Percentiles rank a stretch among this genome's conserved stretches.
Evolutionary conservation across 345 rosid species (phyloP).

Genomic region (Erodium maritimum): DNA sequence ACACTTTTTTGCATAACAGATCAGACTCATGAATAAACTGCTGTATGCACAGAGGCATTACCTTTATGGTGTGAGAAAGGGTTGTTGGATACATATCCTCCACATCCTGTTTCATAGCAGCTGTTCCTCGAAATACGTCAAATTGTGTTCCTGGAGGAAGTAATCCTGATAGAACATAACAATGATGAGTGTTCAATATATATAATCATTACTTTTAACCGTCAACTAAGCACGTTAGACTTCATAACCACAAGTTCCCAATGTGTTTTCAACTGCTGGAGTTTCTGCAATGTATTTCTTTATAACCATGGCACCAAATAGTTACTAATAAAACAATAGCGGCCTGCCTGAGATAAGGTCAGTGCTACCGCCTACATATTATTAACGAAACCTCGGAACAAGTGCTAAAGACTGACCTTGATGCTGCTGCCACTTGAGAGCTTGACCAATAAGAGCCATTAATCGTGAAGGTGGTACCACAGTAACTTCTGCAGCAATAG

Average conservation of each 20-base stretch:
- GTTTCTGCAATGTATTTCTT: neutral
- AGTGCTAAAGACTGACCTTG: slow-evolving; percentile 43
- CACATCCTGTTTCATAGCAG: slow-evolving; percentile 96
- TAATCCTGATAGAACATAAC: slow-evolving; percentile 38
- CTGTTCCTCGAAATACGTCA: slow-evolving; percentile 90
- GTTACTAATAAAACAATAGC: neutral
- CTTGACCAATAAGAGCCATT: slow-evolving; percentile 97
- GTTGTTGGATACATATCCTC: slow-evolving; percentile 81
- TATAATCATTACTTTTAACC: neutral
- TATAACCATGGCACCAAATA: neutral
- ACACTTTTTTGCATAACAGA: neutral
- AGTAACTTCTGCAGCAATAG: slow-evolving; percentile 79
- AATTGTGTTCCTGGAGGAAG: slow-evolving; percentile 98
- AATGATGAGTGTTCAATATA: neutral
- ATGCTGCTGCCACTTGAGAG: slow-evolving; percentile 98
- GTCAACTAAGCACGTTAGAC: neutral
- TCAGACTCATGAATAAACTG: neutral
- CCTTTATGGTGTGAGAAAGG: slow-evolving; percentile 79
- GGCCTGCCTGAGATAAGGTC: neutral
- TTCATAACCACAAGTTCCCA: too few relatives aligned
- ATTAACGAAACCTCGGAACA: too few relatives aligned
- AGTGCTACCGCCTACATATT: neutral
- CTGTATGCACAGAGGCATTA: slow-evolving; percentile 8
- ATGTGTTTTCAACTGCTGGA: neutral
- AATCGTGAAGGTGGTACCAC: slow-evolving; percentile 96